Evolutionary conservation across 495 filamentous ascomycete genomes (phyloP).

Genomic region (Aspergillus steynii): DNA sequence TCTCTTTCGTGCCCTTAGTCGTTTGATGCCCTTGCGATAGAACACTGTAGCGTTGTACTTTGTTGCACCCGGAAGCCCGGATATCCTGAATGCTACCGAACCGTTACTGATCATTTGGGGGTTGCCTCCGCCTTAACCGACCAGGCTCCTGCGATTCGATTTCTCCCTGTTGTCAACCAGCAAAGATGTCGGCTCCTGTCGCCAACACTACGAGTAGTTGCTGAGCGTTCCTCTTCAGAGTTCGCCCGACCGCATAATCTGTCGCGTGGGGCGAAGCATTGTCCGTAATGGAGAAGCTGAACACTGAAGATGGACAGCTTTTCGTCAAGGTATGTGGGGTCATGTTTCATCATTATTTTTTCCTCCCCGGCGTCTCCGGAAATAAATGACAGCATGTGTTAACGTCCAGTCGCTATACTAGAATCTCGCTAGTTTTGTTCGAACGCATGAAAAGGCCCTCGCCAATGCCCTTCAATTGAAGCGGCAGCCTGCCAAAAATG

Average conservation of each 20-base stretch:
- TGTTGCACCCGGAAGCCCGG: not conserved
- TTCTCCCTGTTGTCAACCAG: slow-evolving; percentile 26
- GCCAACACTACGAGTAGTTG: slow-evolving; percentile 30
- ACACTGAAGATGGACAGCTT: slow-evolving; percentile 81
- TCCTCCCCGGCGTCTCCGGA: not conserved
- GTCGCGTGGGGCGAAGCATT: slow-evolving; percentile 26
- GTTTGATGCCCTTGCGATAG: slow-evolving; percentile 3
- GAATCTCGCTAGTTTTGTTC: slow-evolving; percentile 94
- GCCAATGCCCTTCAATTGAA: slow-evolving; percentile 90
- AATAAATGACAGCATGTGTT: slow-evolving; percentile 4
- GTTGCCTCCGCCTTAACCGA: not conserved
- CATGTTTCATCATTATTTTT: not conserved
- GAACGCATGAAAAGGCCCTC: slow-evolving; percentile 94
- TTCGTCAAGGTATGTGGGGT: slow-evolving; percentile 72
- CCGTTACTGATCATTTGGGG: slow-evolving; percentile 2
- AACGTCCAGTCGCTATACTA: slow-evolving; percentile 30
- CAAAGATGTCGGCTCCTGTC: slow-evolving; percentile 43
- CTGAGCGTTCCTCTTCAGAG: slow-evolving; percentile 42
- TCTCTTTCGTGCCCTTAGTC: slow-evolving; percentile 1
- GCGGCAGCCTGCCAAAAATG: slow-evolving; percentile 67
- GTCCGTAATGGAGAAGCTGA: slow-evolving; percentile 51
- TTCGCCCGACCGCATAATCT: slow-evolving; percentile 31
- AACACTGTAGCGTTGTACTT: not conserved
- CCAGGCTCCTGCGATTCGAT: not conserved
- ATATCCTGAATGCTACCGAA: not conserved